These are phyloP conservation scores for Crepidotus variabilis DNA, from an alignment of 768 basidiomycete genomes.

Conservation along the genomic window DNA sequence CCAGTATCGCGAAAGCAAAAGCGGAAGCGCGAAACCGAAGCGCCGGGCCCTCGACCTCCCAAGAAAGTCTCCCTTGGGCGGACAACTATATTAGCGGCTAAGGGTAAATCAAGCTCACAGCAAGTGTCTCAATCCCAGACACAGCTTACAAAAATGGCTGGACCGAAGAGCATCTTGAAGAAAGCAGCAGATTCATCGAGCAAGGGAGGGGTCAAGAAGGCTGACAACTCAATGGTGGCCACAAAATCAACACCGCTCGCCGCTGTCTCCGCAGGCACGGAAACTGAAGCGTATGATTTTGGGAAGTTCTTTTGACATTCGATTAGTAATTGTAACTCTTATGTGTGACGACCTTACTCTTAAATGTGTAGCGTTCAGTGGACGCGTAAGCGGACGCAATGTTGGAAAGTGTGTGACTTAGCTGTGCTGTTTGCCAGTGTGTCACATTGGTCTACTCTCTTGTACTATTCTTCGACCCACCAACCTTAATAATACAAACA, in stretches of 20 bases:
- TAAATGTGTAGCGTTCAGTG: no score
- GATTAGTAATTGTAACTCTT: no score
- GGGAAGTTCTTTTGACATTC: conserved; percentile 45
- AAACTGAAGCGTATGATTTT: conserved; percentile 51
- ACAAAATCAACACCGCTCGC: conserved; percentile 18
- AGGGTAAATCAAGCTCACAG: neutral
- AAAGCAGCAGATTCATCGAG: neutral
- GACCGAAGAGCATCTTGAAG: conserved; percentile 7
- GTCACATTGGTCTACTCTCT: neutral
- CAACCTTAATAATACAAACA: no score
- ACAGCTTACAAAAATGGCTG: neutral
- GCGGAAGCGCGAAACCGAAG: conserved; percentile 35
- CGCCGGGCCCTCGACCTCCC: conserved; percentile 24
- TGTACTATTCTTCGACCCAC: neutral
- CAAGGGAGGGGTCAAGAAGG: conserved; percentile 17
- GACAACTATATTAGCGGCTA: conserved; percentile 16
- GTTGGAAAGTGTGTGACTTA: neutral
- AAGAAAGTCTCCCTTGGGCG: conserved; percentile 55
- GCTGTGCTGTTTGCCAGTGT: neutral
- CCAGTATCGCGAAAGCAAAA: conserved; percentile 39
- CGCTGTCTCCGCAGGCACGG: conserved; percentile 3
- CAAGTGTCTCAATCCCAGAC: neutral
- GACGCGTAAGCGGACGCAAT: neutral
- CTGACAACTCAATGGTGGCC: conserved; percentile 13
- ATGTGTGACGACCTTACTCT: no score